phyloP scores from a whole-genome alignment of 2,329 filamentous ascomycete species.

The Lasiodiplodia hormozganensis region DNA sequence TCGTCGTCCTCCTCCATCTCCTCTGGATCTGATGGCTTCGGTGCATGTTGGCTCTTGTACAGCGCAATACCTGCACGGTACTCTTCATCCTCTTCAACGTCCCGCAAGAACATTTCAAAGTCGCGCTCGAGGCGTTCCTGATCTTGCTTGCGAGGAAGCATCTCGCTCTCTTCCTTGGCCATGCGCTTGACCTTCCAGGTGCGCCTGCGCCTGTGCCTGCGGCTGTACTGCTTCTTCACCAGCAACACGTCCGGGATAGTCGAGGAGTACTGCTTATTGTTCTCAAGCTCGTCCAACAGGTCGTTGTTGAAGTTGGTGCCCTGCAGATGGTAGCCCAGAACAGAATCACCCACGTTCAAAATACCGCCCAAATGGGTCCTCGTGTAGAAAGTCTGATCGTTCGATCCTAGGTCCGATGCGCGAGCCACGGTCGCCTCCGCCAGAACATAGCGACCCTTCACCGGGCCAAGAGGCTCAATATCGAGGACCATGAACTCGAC shows the following conservation, averaged over 20 bases:
- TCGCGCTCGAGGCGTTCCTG: constrained; percentile 88
- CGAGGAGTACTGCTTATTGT: constrained; percentile 75
- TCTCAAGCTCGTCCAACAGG: constrained; percentile 82
- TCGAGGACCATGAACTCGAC: constrained; percentile 96
- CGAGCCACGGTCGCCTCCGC: constrained; percentile 89
- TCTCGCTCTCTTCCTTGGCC: constrained; percentile 85
- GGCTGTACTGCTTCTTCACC: constrained; percentile 95
- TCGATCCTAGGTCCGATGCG: constrained; percentile 83
- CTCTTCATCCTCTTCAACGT: constrained; percentile 95
- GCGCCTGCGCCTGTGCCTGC: constrained; percentile 77
- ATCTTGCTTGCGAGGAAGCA: constrained; percentile 85
- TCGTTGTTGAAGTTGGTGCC: constrained; percentile 93
- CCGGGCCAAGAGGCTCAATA: constrained; percentile 78
- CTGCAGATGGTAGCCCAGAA: constrained; percentile 89
- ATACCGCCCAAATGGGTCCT: constrained; percentile 88
- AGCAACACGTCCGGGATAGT: constrained; percentile 90
- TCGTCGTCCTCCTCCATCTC: constrained; percentile 65
- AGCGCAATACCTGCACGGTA: constrained; percentile 82
- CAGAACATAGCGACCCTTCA: constrained; percentile 81
- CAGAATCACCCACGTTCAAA: constrained; percentile 87
- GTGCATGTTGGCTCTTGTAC: constrained; percentile 73
- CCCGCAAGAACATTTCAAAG: constrained; percentile 95
- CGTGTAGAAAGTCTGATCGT: constrained; percentile 87
- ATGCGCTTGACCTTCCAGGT: constrained; percentile 97
- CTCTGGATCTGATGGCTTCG: constrained; percentile 69